Evolutionary conservation across 75 land plant genomes (phyloP), one percentile per base, ranked within the genome.

Genomic region (Cunninghamia lanceolata): DNA sequence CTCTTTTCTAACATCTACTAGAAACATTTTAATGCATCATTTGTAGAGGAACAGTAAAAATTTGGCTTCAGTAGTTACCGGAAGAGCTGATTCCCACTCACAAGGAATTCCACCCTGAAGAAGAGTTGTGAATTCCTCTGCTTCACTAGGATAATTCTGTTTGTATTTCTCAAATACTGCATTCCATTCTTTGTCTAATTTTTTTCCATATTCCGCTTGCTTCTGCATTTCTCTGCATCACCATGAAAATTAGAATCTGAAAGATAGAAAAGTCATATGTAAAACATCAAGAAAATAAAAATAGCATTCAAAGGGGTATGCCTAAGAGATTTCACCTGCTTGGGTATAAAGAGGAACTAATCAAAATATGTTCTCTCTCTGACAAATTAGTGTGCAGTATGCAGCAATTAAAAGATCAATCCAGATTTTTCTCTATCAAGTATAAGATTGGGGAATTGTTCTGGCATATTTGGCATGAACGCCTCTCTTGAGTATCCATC

Each of bases 11-110:
- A 25, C 25, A 43, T 17, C 21, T 40, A 7, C 28, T 25, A 77
- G 21, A 28, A 77, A 42, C 46, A 39, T 42, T 73, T 42, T 42
- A 80, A 11, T 43, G 42, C 28, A 38, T 40, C 10, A 30, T 80
- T 28, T n/a, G 47, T 43, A 30, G 32, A 43, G 46, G 30, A 80
- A 80, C n/a, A 28, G n/a, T 28, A 43, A 36, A 21, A 14, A 71
- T 71, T 85, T 28, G n/a, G 40, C 11, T 50, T 39, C 46, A 77
- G 45, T 19, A 43, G 82, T 85, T 82, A 96, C 98, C 39, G 98
- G 98, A 59, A 96, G 89, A 59, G 91, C 89, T 66, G 92, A 88
- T 42, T 94, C 95, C 98, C 98, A 96, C 45, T 93, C 92, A 45
- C 85, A 80, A n/a, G 95, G 95, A 13, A 96, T 71, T 59, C 85